Evolutionary conservation across 2,329 filamentous ascomycete genomes (phyloP), one percentile per base, ranked within the genome.

Genomic region (Paracoccidioides lutzii): DNA sequence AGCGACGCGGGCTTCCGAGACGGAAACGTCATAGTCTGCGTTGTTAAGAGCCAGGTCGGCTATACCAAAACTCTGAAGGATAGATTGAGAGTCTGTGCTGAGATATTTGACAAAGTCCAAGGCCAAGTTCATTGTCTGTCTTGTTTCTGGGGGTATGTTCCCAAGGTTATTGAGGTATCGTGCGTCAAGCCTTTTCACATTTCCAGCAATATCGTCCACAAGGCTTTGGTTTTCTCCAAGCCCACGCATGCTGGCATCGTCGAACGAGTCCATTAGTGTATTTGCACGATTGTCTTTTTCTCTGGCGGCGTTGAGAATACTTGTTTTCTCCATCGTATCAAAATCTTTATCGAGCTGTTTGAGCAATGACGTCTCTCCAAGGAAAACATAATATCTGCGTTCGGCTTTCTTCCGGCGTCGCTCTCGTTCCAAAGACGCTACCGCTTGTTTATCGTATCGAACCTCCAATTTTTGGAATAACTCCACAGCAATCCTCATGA

Each of bases 331-430:
- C 58, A 78, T 76, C 12, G 69, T 68, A 49, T 79, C 77, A 55
- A 75, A 75, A 33, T 77, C 74, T 15, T 67, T 68, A 45, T 75
- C 72, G 8, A 81, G 64, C 33, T 69, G 68, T 62, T 77, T 80
- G 60, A 81, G 70, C 45, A 74, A 73, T 4, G 68, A 64, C 22
- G 76, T 75, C 60, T 81, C 75, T 28, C 78, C 78, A 48, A 74
- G 71, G 53, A 77, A 75, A 30, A 78, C 77, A 37, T 75, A 71
- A 28, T 74, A 77, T 56, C 75, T 73, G 52, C 76, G 69, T 59
- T 81, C 77, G 0, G 78, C 76, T 60, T 74, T 76, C 66, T 80
- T 81, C 53, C 78, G 75, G 14, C 77, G 71, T 48, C 73, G 73
- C 61, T 81, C 78, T 43, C 78, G 75, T 59, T 81, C 78, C 15